phyloP scores from a whole-genome alignment of 2,329 filamentous ascomycete species.

The Onygena corvina region DNA sequence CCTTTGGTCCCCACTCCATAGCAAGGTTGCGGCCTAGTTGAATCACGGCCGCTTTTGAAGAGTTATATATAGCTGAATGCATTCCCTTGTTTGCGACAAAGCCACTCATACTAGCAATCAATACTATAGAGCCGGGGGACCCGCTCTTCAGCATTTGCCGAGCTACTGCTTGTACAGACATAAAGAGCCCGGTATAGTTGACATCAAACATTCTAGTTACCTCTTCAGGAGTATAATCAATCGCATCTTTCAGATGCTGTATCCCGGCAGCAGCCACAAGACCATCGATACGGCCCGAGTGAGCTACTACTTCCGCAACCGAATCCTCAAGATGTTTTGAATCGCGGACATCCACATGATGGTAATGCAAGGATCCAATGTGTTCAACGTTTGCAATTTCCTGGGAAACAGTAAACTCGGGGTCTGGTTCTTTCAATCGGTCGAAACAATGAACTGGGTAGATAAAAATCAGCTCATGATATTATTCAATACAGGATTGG shows the following conservation, averaged over 20 bases:
- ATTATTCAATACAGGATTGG: neutral
- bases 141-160: constrained; percentile 17
- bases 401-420: constrained; percentile 30
- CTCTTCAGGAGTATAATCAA: constrained; percentile 32
- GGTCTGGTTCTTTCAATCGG: constrained; percentile 31
- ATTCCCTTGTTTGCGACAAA: constrained; percentile 40
- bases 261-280: constrained; percentile 34
- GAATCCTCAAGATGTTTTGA: constrained; percentile 24
- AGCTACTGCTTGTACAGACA: constrained; percentile 37
- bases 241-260: constrained; percentile 32
- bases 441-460: constrained; percentile 42
- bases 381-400: constrained; percentile 23
- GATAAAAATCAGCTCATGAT: constrained; percentile 1
- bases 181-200: constrained; percentile 41
- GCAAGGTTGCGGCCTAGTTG: constrained; percentile 42
- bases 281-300: constrained; percentile 27
- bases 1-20: constrained; percentile 41
- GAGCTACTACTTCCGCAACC: constrained; percentile 11
- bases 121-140: constrained; percentile 35
- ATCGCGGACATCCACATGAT: constrained; percentile 38
- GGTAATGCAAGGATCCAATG: constrained; percentile 35
- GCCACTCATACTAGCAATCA: constrained; percentile 43
- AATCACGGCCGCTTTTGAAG: constrained; percentile 44
- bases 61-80: constrained; percentile 38
- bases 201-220: constrained; percentile 36